A percentile compares a stretch with the other conserved stretches of the same genome.
Conservation (phyloP, 1,139 yeast species). For the Nakaseomyces uthaithaninus region DNA sequence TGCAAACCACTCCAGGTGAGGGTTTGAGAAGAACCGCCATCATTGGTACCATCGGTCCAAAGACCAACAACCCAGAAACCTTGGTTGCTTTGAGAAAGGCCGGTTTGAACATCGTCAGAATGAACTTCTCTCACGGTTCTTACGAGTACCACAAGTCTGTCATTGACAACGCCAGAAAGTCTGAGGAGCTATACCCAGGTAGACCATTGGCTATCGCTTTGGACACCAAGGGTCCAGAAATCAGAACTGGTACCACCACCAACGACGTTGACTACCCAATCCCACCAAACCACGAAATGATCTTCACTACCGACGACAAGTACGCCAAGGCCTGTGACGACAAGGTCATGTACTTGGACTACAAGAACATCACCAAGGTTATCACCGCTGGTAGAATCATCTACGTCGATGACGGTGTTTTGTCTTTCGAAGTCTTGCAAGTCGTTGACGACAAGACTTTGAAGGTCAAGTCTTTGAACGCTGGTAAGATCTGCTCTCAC, state of each 20-base stretch:
- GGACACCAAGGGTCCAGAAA: constrained; percentile 99
- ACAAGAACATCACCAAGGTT: constrained; percentile 92
- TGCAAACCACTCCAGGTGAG: constrained; percentile 74
- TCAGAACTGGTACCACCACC: constrained; percentile 92
- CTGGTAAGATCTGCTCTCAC: constrained; percentile 93
- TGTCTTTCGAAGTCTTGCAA: constrained; percentile 86
- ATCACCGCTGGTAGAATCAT: constrained; percentile 80
- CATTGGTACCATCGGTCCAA: constrained; percentile 97
- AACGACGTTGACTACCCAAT: constrained; percentile 76
- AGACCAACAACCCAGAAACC: constrained; percentile 83
- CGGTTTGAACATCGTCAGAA: constrained; percentile 93
- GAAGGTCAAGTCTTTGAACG: constrained; percentile 81
- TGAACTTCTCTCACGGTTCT: constrained; percentile 98
- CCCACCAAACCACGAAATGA: constrained; percentile 80
- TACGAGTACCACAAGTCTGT: constrained; percentile 96
- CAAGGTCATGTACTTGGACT: constrained; percentile 80
- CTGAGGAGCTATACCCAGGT: constrained; percentile 83
- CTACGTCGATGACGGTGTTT: constrained; percentile 95
- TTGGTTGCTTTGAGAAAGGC: constrained; percentile 87
- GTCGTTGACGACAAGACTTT: constrained; percentile 70
- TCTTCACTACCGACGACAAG: constrained; percentile 81
- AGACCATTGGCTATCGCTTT: constrained; percentile 97
- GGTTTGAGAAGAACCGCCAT: constrained; percentile 90
- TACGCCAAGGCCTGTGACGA: constrained; percentile 67
- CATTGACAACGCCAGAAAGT: constrained; percentile 89